Evolutionary conservation across 345 rosid species (phyloP).

Genomic region (Excoecaria cochinchinensis): DNA sequence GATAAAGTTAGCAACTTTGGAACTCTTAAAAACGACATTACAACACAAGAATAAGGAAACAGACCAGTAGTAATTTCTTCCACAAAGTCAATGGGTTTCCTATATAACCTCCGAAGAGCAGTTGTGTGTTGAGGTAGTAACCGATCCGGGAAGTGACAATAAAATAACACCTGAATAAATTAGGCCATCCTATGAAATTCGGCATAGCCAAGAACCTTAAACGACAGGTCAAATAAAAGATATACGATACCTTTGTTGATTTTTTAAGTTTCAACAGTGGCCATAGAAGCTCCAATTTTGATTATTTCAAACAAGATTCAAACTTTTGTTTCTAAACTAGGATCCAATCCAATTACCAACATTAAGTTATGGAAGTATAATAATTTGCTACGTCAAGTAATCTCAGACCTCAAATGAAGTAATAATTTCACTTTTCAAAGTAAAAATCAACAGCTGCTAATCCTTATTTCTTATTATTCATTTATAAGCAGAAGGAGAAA

Average conservation of each 20-base stretch:
- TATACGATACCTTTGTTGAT: conserved; percentile 56
- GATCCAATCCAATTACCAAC: not conserved
- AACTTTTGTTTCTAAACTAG: not conserved
- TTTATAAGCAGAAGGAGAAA: conserved; percentile 4
- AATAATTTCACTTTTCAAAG: not conserved
- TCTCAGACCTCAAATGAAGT: not conserved
- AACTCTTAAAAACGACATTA: not conserved
- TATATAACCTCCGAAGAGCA: conserved; percentile 65
- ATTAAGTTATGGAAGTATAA: not conserved
- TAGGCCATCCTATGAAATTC: conserved; percentile 4
- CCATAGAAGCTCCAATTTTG: not conserved
- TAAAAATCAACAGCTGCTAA: not conserved
- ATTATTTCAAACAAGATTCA: not conserved
- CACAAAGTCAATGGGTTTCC: conserved; percentile 77
- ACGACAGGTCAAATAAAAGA: conserved; percentile 9
- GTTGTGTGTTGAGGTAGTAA: conserved; percentile 81
- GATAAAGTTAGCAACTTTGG: not conserved
- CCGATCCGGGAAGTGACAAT: conserved; percentile 93
- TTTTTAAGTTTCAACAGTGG: conserved; percentile 64
- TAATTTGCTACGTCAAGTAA: not conserved
- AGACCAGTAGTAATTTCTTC: conserved; percentile 86
- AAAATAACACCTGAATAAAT: conserved; percentile 66
- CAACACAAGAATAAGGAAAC: conserved; percentile 18
- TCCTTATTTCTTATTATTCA: not conserved
- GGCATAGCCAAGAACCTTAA: not conserved